A percentile compares a stretch with the other conserved stretches of the same genome.
Evolutionary conservation across 2,329 filamentous ascomycete species (phyloP).

Genomic region (Aspergillus nomiae): DNA sequence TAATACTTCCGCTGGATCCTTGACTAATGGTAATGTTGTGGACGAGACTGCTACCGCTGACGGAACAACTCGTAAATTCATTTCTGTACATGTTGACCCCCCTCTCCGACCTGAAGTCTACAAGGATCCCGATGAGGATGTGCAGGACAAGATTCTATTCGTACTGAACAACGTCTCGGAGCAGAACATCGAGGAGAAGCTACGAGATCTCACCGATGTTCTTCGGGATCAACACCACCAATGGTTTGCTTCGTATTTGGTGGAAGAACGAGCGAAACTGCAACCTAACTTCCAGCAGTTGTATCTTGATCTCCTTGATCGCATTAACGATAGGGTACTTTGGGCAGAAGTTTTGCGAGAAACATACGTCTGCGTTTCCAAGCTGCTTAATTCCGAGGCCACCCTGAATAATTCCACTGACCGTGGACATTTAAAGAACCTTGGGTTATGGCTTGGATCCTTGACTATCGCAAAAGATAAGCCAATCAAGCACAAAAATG

Average conservation of each 20-base stretch:
- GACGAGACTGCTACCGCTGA: conserved; percentile 65
- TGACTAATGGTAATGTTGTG: conserved; percentile 69
- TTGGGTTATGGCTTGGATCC: conserved; percentile 90
- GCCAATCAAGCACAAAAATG: conserved; percentile 93
- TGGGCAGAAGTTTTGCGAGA: conserved; percentile 91
- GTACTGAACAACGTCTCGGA: conserved; percentile 96
- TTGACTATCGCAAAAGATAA: conserved; percentile 91
- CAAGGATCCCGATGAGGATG: conserved; percentile 80
- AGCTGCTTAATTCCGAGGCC: conserved; percentile 85
- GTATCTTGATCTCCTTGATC: conserved; percentile 84
- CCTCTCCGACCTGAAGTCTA: conserved; percentile 65
- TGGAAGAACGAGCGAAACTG: conserved; percentile 94
- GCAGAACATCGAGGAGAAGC: conserved; percentile 81
- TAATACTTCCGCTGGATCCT: conserved; percentile 38
- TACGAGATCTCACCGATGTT: conserved; percentile 75
- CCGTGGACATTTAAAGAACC: conserved; percentile 84
- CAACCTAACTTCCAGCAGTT: conserved; percentile 95
- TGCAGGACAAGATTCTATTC: conserved; percentile 92
- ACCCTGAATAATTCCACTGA: conserved; percentile 84
- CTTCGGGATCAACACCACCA: conserved; percentile 82
- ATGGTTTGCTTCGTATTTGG: conserved; percentile 95
- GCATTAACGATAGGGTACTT: conserved; percentile 75
- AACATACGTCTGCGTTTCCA: conserved; percentile 83
- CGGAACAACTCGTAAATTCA: conserved; percentile 70
- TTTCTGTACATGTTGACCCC: conserved; percentile 74